Evolutionary conservation across 2,329 filamentous ascomycete genomes (phyloP), one percentile per base, ranked within the genome.

Genomic region (Pseudodiploospora longispora): DNA sequence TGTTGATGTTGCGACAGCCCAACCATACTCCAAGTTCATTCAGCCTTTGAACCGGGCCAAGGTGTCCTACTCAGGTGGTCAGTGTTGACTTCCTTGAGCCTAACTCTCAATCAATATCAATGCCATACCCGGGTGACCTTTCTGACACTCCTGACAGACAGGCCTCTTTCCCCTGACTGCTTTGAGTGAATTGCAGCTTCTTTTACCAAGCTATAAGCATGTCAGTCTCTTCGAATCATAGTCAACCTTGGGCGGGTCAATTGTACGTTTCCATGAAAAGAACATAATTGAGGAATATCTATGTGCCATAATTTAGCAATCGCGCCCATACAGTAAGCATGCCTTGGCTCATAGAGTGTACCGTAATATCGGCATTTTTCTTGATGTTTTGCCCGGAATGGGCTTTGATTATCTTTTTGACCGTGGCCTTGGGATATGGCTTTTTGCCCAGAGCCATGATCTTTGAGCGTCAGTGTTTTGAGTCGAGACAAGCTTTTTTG

Each of bases 351-450:
- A 30, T 41, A 38, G 55, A 12, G 30, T 32, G 48, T 66, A 94
- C 87, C 67, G 91, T 72, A 46, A 94, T 81, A 65, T 95, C 90
- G 30, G 82, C 85, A 64, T 93, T 90, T 65, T 88, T 93, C 70
- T 83, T 87, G 50, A 95, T 65, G 51, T 77, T 84, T 59, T 83
- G 81, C 50, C 86, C 84, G 6, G 87, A 85, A 63, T 95, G 88
- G 12, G 87, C 88, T 67, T 95, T 95, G 57, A 94, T 75, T 48
- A 94, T 91, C 64, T 89, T 90, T 65, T 89, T 93, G 55, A 95
- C 74, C 0, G 87, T 93, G 12, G 80, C 82, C 50, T 89, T 82
- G 8, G 89, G 89, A 58, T 95, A 95, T 10, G 87, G 72, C 55
- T 88, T 91, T 58, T 83, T 82, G 27, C 79, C 72, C 9, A 63